Percentiles rank a stretch among this genome's conserved stretches.
phyloP scores from a whole-genome alignment of 2,329 filamentous ascomycete genomes.

The Penicillium glabrum region DNA sequence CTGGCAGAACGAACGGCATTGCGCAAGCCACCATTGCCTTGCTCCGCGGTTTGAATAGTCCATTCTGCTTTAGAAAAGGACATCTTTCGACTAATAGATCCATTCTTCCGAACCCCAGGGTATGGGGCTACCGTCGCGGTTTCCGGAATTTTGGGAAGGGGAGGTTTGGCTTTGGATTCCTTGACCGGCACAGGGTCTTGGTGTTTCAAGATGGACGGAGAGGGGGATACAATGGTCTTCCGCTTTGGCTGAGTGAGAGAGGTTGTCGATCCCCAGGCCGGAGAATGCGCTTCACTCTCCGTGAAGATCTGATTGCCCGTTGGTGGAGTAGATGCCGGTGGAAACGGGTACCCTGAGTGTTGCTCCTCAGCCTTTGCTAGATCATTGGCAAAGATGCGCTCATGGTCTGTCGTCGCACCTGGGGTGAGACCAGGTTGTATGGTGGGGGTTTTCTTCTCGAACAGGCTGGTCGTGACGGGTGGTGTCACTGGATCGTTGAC shows the following conservation, averaged over 20 bases:
- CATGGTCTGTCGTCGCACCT: constrained; percentile 43
- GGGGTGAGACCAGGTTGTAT: constrained; percentile 35
- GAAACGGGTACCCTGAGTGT: constrained; percentile 31
- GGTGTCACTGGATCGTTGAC: constrained; percentile 28
- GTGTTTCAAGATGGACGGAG: constrained; percentile 72
- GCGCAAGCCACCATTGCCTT: constrained; percentile 87
- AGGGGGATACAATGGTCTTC: constrained; percentile 70
- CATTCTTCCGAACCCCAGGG: constrained; percentile 13
- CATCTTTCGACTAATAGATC: constrained; percentile 58
- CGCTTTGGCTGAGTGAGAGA: constrained; percentile 77
- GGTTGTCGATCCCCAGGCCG: constrained; percentile 68
- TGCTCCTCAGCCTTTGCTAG: constrained; percentile 26
- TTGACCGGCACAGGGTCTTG: constrained; percentile 41
- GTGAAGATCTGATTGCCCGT: constrained; percentile 55
- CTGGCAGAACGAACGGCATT: constrained; percentile 81
- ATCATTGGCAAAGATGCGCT: constrained; percentile 39
- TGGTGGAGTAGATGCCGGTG: constrained; percentile 20
- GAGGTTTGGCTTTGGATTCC: constrained; percentile 15
- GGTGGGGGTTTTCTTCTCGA: constrained; percentile 29
- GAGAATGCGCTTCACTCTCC: constrained; percentile 72
- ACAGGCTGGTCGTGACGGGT: constrained; percentile 32
- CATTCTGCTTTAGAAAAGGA: constrained; percentile 77
- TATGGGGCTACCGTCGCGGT: constrained; percentile 7
- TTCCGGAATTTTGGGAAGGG: constrained; percentile 19
- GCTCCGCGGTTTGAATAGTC: constrained; percentile 79